A percentile compares a stretch with the other conserved stretches of the same genome.
phyloP scores from a whole-genome alignment of 257 asterid genomes.

The Solanum pennellii region DNA sequence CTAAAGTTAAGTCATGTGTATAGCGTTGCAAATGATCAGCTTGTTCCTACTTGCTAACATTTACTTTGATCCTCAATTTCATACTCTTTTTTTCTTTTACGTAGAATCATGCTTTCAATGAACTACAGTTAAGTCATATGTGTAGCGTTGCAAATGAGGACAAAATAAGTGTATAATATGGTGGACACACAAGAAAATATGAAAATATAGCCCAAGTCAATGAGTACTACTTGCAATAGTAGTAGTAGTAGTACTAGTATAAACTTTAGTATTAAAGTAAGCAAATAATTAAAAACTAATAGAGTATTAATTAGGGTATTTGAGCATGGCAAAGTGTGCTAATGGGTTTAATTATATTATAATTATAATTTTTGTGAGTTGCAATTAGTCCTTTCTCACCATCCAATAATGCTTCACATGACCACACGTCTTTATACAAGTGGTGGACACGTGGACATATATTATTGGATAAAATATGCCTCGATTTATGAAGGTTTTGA shows the following conservation, averaged over 20 bases:
- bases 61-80: background rate
- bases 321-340: background rate
- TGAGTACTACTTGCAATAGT: background rate
- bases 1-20: background rate
- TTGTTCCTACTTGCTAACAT: background rate
- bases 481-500: constrained; percentile 21
- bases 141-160: background rate
- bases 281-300: background rate
- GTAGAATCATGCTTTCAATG: background rate
- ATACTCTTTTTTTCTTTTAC: fast-evolving
- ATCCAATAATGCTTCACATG: constrained; percentile 56
- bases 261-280: background rate
- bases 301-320: background rate
- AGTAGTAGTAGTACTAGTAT: background rate
- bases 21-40: background rate
- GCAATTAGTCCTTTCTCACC: constrained; percentile 21
- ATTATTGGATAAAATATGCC: constrained; percentile 33
- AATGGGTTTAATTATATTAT: background rate
- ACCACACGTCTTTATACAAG: constrained; percentile 34
- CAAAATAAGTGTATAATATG: background rate
- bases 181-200: background rate
- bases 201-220: background rate
- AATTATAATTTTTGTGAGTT: background rate
- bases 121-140: background rate
- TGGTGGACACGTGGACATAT: constrained; percentile 36